Evolutionary conservation across 164 flowering plant species (phyloP), one percentile per base, ranked within the genome.

Genomic region (Tinospora cordifolia): DNA sequence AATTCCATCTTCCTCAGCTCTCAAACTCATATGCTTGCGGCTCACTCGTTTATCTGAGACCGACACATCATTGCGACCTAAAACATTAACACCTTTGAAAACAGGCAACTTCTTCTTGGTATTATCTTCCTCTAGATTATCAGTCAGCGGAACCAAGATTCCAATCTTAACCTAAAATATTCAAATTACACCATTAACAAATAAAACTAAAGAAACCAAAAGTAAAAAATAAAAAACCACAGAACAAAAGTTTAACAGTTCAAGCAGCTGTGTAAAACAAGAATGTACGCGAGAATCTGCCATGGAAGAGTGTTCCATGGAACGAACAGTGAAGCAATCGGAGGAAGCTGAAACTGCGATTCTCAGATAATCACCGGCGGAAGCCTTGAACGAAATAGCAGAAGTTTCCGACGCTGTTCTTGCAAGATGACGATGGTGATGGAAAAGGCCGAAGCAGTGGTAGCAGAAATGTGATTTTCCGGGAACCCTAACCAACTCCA

Each of bases 1-100:
- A 30, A 86, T 83, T 71, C 86, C 87, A 74, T 80, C 80, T 21
- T 49, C 19, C 12, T 81, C 77, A 65, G 83, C 80, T 57, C 77
- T 81, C 36, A 95, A 47, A 27, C 84, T 81, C 69, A 92, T 72
- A 81, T 95, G 99, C 73, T 83, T 89, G 63, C 99, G 90, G 86
- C 99, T 92, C 70, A 94, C 85, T 60, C 98, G 79, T 75, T 88
- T 92, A 73, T 94, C 99, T 12, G 87, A 19, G 0, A 83, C 63
- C 0, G 83, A 54, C 69, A 89, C 19, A 67, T 70, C 68, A 71
- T 72, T 68, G 41, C 99, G 90, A 24, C 99, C 98, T 39, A 94
- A 68, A 25, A 74, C 62, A 74, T 88, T 92, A 19, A 75, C 62
- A 59, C 98, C 99, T 67, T 79, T 68, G 36, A 68, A 69, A 75